Conservation (phyloP, 441 rosid genomes). For the Lepidium campestre region DNA sequence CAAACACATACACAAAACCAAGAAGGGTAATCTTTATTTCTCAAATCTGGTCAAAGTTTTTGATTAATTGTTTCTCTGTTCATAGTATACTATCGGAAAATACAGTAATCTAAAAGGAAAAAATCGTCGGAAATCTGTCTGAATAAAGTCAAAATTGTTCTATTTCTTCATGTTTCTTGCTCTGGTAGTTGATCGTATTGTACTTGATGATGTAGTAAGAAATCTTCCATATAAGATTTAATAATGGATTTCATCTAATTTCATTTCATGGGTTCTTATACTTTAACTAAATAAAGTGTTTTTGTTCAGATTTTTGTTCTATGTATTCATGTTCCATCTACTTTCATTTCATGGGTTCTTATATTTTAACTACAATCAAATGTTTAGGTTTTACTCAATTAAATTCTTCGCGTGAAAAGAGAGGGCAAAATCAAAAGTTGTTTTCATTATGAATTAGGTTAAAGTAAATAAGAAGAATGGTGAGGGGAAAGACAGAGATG, state of each 20-base stretch:
- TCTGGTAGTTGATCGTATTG: background rate
- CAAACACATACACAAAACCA: conserved; percentile 3
- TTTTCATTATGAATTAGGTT: background rate
- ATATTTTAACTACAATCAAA: background rate
- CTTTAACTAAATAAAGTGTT: background rate
- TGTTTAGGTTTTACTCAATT: background rate
- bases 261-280: background rate
- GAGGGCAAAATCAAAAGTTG: background rate
- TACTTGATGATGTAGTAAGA: background rate
- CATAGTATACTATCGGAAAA: background rate
- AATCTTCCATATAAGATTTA: background rate
- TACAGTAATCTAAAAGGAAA: too few relatives aligned
- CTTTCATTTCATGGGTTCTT: background rate
- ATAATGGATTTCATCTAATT: background rate
- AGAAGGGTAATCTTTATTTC: conserved; percentile 18
- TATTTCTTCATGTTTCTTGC: background rate
- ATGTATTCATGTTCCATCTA: too few relatives aligned
- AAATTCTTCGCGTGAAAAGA: background rate
- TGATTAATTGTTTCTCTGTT: conserved; percentile 9
- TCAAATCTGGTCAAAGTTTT: conserved; percentile 25
- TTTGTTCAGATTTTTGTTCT: background rate
- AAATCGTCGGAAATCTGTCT: too few relatives aligned
- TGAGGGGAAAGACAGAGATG: conserved; percentile 89
- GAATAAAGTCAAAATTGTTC: background rate
- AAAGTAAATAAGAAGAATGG: conserved; percentile 37